Evolutionary conservation across 2,329 filamentous ascomycete genomes (phyloP).

Genomic region (Scleromitrula shiraiana): DNA sequence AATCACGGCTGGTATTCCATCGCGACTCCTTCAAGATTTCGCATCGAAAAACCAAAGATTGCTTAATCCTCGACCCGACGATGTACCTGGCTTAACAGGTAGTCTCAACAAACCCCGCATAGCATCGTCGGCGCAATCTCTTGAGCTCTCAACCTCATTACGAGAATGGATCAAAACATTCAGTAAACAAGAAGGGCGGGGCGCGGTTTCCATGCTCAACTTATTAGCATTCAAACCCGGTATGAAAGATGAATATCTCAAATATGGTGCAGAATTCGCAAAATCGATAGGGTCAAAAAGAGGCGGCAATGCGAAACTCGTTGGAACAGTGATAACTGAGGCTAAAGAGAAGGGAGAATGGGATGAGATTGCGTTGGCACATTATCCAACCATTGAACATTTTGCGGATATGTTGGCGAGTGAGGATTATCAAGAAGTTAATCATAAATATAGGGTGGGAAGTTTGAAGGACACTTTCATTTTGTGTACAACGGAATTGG

Average conservation of each 20-base stretch:
- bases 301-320: constrained; percentile 53
- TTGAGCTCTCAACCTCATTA: constrained; percentile 47
- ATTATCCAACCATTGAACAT: constrained; percentile 54
- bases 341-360: constrained; percentile 32
- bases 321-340: constrained; percentile 45
- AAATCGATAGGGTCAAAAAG: constrained; percentile 41
- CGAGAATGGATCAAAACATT: constrained; percentile 40
- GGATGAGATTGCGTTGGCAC: constrained; percentile 58
- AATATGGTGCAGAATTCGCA: constrained; percentile 48
- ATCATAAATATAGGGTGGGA: constrained; percentile 43
- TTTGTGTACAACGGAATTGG: constrained; percentile 44
- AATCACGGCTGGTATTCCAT: constrained; percentile 37
- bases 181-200: constrained; percentile 26
- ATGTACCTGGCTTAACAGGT: constrained; percentile 32
- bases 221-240: constrained; percentile 48
- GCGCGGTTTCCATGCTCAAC: constrained; percentile 55
- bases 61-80: constrained; percentile 30
- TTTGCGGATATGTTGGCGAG: constrained; percentile 54
- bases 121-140: constrained; percentile 35
- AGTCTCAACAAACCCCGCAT: constrained; percentile 27
- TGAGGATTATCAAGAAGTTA: constrained; percentile 51
- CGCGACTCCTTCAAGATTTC: constrained; percentile 33
- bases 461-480: constrained; percentile 45
- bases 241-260: constrained; percentile 44
- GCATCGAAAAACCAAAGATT: constrained; percentile 31